Percentiles rank a stretch among this genome's conserved stretches.
These are phyloP conservation scores for Fomitopsis palustris DNA, from an alignment of 1,284 basidiomycete genomes.

Conservation along the genomic window DNA sequence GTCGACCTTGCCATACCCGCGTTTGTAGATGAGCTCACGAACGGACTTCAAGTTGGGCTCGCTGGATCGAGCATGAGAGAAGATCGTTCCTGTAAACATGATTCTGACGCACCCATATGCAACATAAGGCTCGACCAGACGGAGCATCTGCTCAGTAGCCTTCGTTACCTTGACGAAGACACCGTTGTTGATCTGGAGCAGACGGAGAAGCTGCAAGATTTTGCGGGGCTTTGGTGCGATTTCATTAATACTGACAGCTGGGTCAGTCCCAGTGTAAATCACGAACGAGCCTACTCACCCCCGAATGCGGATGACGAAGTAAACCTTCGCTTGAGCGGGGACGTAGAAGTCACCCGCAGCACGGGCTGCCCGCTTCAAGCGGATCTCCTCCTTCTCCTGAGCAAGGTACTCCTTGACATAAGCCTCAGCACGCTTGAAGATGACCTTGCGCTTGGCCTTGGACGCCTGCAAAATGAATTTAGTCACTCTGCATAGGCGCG, in stretches of 20 bases:
- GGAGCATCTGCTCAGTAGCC: slow-evolving; percentile 97
- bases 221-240: slow-evolving; percentile 99
- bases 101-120: slow-evolving; percentile 82
- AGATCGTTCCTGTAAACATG: neutral
- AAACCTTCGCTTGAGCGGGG: slow-evolving; percentile 94
- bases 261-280: neutral
- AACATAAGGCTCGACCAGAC: slow-evolving; percentile 95
- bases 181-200: slow-evolving; percentile 99
- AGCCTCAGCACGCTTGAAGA: slow-evolving; percentile 99
- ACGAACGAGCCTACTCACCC: slow-evolving; percentile 54
- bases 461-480: slow-evolving; percentile 55
- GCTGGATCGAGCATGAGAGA: slow-evolving; percentile 33
- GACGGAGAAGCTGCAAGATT: slow-evolving; percentile 96
- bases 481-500: slow-evolving; percentile 25
- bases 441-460: slow-evolving; percentile 91
- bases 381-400: slow-evolving; percentile 96
- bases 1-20: slow-evolving; percentile 98
- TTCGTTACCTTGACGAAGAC: slow-evolving; percentile 97
- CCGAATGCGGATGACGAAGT: slow-evolving; percentile 96
- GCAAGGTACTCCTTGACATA: slow-evolving; percentile 97
- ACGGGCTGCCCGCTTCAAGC: slow-evolving; percentile 92
- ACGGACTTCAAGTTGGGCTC: slow-evolving; percentile 96
- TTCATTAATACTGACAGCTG: slow-evolving; percentile 86
- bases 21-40: slow-evolving; percentile 99
- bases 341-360: slow-evolving; percentile 97